A percentile compares a stretch with the other conserved stretches of the same genome.
Conservation (phyloP, 805 yeast genomes). For the Blastobotrys terrestris region DNA sequence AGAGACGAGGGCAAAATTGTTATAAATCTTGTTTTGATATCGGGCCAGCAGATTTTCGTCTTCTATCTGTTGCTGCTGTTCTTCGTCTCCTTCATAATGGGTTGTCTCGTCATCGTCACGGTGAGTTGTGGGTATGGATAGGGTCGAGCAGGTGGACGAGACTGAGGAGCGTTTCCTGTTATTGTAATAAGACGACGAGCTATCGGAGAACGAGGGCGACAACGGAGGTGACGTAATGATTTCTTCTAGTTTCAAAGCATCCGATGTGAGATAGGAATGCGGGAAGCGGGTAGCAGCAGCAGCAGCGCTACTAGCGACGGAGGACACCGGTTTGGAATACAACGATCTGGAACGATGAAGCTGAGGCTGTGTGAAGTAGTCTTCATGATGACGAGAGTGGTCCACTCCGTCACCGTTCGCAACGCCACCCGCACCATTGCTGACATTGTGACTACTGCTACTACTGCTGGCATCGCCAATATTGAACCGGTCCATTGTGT, state of each 20-base stretch:
- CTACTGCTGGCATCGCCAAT: background rate
- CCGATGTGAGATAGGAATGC: background rate
- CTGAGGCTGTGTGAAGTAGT: background rate
- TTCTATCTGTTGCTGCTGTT: background rate
- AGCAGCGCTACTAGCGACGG: background rate
- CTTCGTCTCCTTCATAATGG: background rate
- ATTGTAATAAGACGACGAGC: background rate
- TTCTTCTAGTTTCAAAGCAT: background rate
- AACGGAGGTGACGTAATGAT: background rate
- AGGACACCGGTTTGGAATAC: background rate
- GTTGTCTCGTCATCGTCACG: background rate
- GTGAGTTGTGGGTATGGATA: background rate
- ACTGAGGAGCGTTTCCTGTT: background rate
- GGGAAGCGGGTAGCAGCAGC: no score
- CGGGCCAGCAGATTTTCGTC: background rate
- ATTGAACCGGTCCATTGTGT: constrained; percentile 1
- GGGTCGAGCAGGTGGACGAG: background rate
- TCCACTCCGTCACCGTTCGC: no score
- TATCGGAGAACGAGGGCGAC: background rate
- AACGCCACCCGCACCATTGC: no score
- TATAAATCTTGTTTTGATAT: constrained; percentile 4
- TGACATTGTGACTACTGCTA: background rate
- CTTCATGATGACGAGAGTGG: background rate
- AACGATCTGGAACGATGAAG: background rate
- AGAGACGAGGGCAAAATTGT: constrained; percentile 10